Percentiles rank a stretch among this genome's conserved stretches.
Evolutionary conservation across 2,329 filamentous ascomycete genomes (phyloP).

Genomic region (Verruconis gallopava): DNA sequence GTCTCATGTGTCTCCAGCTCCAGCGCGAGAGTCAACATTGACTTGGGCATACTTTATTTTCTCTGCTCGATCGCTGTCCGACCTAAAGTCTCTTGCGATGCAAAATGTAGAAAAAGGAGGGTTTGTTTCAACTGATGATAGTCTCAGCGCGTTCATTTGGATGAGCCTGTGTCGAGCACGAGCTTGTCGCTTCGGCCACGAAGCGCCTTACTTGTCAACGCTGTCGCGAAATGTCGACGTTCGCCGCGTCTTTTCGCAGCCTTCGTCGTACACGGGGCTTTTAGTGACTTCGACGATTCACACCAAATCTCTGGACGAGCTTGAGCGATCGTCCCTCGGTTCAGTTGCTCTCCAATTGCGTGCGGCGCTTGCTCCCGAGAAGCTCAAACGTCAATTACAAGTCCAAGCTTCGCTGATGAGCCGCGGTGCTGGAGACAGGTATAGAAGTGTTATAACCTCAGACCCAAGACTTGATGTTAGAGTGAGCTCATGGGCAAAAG

Average conservation of each 20-base stretch:
- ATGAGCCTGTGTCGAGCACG: slow-evolving; percentile 32
- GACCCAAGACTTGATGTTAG: background rate
- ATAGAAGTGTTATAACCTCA: background rate
- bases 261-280: background rate
- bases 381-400: background rate
- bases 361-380: background rate
- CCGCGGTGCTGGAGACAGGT: no score
- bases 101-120: slow-evolving; percentile 12
- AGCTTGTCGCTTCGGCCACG: slow-evolving; percentile 19
- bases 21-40: slow-evolving; percentile 11
- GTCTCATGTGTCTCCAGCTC: no score
- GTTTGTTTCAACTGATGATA: slow-evolving; percentile 43
- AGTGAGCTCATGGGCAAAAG: background rate
- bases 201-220: slow-evolving; percentile 14
- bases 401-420: slow-evolving; percentile 16
- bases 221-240: slow-evolving; percentile 14
- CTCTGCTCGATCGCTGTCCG: slow-evolving; percentile 21
- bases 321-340: background rate
- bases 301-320: background rate
- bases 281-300: background rate
- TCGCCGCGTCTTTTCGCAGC: background rate
- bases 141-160: slow-evolving; percentile 40
- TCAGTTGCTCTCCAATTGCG: background rate
- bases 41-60: slow-evolving; percentile 37
- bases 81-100: slow-evolving; percentile 30